Evolutionary conservation across 768 basidiomycete genomes (phyloP).

Genomic region (Postia placenta): DNA sequence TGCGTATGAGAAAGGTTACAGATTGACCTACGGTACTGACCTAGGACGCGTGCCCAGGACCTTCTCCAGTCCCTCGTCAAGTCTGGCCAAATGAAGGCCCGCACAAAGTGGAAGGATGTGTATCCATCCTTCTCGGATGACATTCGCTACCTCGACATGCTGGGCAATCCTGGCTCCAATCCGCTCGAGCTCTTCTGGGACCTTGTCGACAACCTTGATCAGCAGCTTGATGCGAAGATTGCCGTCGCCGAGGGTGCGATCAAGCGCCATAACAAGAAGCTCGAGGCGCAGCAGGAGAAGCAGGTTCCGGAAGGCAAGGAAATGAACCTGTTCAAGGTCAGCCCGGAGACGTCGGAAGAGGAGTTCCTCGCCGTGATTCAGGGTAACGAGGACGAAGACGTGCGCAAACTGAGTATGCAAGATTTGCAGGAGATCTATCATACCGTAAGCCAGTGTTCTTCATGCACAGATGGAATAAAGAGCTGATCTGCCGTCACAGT

Average conservation of each 20-base stretch:
- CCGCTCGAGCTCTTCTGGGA: slow-evolving; percentile 98
- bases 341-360: slow-evolving; percentile 56
- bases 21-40: neutral
- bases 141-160: slow-evolving; percentile 77
- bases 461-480: neutral
- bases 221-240: slow-evolving; percentile 76
- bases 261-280: slow-evolving; percentile 38
- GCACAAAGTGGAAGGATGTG: slow-evolving; percentile 88
- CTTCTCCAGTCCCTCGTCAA: slow-evolving; percentile 67
- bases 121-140: slow-evolving; percentile 75
- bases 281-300: slow-evolving; percentile 29
- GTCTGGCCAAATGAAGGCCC: slow-evolving; percentile 64
- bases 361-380: slow-evolving; percentile 57
- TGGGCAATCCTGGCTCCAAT: slow-evolving; percentile 91
- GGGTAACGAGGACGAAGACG: slow-evolving; percentile 45
- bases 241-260: slow-evolving; percentile 59
- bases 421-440: slow-evolving; percentile 56
- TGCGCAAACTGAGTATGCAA: slow-evolving; percentile 39
- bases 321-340: slow-evolving; percentile 34
- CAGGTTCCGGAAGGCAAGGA: slow-evolving; percentile 22
- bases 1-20: slow-evolving; percentile 21
- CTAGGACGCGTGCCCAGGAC: slow-evolving; percentile 35
- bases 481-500: slow-evolving; percentile 32
- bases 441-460: slow-evolving; percentile 42
- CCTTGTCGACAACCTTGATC: slow-evolving; percentile 78